Evolutionary conservation across 2,329 filamentous ascomycete species (phyloP).

Genomic region (Coniochaeta ligniaria): DNA sequence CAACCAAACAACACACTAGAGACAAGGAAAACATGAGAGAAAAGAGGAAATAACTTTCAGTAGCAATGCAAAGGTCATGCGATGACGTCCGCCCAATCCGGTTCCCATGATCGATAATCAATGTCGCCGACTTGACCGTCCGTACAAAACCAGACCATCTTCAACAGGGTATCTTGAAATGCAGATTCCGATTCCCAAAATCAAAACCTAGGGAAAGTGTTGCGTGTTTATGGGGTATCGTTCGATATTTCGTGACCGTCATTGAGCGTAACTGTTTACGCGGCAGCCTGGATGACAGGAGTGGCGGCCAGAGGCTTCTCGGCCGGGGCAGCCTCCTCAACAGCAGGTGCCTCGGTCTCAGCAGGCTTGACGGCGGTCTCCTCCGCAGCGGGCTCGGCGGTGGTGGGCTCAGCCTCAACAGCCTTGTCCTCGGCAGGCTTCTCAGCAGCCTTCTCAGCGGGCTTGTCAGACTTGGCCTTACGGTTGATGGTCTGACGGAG

Average conservation of each 20-base stretch:
- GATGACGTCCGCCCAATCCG: constrained; percentile 5
- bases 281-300: constrained; percentile 43
- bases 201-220: constrained; percentile 22
- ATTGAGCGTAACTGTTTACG: constrained; percentile 28
- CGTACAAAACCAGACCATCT: constrained; percentile 8
- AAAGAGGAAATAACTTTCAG: constrained; percentile 7
- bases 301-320: constrained; percentile 32
- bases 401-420: constrained; percentile 27
- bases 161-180: constrained; percentile 52
- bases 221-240: constrained; percentile 7
- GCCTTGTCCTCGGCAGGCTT: constrained; percentile 34
- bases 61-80: constrained; percentile 1
- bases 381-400: constrained; percentile 24
- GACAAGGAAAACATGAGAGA: constrained; percentile 11
- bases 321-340: constrained; percentile 19
- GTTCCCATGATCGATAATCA: neutral
- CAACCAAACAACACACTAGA: constrained; percentile 17
- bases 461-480: constrained; percentile 24
- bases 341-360: constrained; percentile 23
- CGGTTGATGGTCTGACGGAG: constrained; percentile 49
- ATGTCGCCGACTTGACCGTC: neutral
- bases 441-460: constrained; percentile 29
- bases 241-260: constrained; percentile 12
- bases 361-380: constrained; percentile 21
- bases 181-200: constrained; percentile 43